phyloP scores from a whole-genome alignment of 176 grass and related monocot genomes.

The Miscanthus lutarioriparius region DNA sequence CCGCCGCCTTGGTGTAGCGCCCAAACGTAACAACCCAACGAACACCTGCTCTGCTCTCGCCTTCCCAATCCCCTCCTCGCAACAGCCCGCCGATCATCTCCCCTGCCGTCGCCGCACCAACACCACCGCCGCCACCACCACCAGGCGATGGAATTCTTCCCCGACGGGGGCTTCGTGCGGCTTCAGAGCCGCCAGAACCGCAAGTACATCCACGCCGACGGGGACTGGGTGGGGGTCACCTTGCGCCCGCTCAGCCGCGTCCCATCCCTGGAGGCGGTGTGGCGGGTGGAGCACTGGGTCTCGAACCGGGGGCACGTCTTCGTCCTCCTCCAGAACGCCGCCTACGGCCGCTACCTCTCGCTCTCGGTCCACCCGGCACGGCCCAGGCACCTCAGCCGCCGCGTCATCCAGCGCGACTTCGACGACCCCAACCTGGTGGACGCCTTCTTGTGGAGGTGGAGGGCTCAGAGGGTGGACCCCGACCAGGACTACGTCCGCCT shows the following conservation, averaged over 20 bases:
- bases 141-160: not conserved
- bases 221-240: not conserved
- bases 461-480: too few relatives aligned
- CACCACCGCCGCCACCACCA: not conserved
- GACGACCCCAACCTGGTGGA: not conserved
- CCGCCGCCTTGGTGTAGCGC: too few relatives aligned
- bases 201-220: not conserved
- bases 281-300: not conserved
- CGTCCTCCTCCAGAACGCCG: not conserved
- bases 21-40: too few relatives aligned
- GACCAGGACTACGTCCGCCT: too few relatives aligned
- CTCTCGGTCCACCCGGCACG: not conserved
- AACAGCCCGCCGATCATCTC: too few relatives aligned
- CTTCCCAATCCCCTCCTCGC: too few relatives aligned
- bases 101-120: too few relatives aligned
- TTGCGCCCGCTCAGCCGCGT: not conserved
- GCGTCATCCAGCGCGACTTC: not conserved
- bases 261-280: not conserved
- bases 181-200: not conserved
- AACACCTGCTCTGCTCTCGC: too few relatives aligned
- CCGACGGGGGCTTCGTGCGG: not conserved
- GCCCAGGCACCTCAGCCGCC: not conserved
- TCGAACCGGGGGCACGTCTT: too few relatives aligned
- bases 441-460: too few relatives aligned
- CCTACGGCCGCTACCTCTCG: not conserved